phyloP scores from a whole-genome alignment of 2,329 filamentous ascomycete genomes.

The Dothideomycetidae sp. region DNA sequence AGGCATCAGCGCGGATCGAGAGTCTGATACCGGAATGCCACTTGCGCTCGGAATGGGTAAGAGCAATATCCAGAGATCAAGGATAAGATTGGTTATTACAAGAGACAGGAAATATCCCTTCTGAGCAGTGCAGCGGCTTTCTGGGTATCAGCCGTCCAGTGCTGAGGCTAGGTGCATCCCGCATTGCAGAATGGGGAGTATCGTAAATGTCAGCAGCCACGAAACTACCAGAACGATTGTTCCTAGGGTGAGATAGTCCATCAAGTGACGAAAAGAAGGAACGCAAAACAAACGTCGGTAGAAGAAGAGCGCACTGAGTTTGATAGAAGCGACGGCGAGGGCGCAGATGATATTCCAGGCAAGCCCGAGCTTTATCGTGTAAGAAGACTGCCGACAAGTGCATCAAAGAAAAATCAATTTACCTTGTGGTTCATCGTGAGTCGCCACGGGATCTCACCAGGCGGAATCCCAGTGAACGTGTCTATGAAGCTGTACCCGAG shows the following conservation, averaged over 20 bases:
- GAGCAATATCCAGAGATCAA: constrained; percentile 5
- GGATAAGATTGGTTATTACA: constrained; percentile 1
- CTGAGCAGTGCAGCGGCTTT: background rate
- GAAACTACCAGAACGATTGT: constrained; percentile 3
- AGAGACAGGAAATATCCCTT: background rate
- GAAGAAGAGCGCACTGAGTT: constrained; percentile 5
- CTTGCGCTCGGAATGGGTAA: constrained; percentile 1
- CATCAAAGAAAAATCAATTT: too few species aligned
- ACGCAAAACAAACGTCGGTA: constrained; percentile 5
- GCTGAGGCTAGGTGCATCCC: background rate
- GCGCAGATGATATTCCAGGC: constrained; percentile 2
- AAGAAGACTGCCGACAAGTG: too few species aligned
- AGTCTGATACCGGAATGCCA: too few species aligned
- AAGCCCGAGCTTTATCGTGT: background rate
- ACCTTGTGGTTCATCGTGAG: too few species aligned
- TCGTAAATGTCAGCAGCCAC: constrained; percentile 1
- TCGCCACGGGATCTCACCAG: too few species aligned
- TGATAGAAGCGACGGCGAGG: constrained; percentile 2
- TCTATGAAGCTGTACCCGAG: too few species aligned
- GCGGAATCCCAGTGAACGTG: too few species aligned
- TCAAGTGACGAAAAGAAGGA: background rate
- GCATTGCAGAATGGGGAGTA: constrained; percentile 1
- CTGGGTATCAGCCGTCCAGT: background rate
- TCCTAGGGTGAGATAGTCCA: background rate
- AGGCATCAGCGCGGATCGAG: background rate